phyloP scores from a whole-genome alignment of 78 protist species.

The Chrysochromulina parva region DNA sequence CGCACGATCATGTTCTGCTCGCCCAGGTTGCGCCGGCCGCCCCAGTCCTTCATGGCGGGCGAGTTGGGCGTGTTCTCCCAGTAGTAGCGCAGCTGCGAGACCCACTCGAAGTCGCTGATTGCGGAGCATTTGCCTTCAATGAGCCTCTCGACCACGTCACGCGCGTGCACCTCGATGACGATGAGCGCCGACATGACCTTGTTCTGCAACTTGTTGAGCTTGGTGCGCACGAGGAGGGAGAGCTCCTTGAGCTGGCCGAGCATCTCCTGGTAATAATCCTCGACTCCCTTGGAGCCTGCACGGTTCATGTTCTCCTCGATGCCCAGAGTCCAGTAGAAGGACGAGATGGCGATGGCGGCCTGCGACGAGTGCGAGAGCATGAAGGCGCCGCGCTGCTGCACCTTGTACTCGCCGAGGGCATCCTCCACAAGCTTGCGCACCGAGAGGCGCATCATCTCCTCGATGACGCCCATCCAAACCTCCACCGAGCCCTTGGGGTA shows the following conservation, averaged over 20 bases:
- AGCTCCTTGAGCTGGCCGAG: slow-evolving; percentile 45
- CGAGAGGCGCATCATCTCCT: slow-evolving; percentile 42
- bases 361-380: slow-evolving; percentile 28
- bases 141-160: slow-evolving; percentile 69
- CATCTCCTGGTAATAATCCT: slow-evolving; percentile 35
- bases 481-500: slow-evolving; percentile 63
- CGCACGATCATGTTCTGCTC: not conserved
- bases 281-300: not conserved
- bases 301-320: slow-evolving; percentile 41
- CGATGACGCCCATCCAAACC: slow-evolving; percentile 55
- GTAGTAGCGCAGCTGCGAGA: slow-evolving; percentile 81
- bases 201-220: slow-evolving; percentile 58
- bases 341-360: slow-evolving; percentile 31
- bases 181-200: slow-evolving; percentile 69
- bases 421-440: not conserved
- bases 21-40: not conserved
- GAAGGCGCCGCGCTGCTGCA: slow-evolving; percentile 18
- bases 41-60: no score
- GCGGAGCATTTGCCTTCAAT: not conserved
- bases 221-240: slow-evolving; percentile 38
- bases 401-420: slow-evolving; percentile 29
- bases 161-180: slow-evolving; percentile 80
- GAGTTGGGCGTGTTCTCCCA: slow-evolving; percentile 55
- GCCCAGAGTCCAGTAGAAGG: slow-evolving; percentile 52
- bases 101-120: slow-evolving; percentile 79